phyloP scores from a whole-genome alignment of 345 rosid species.

The Acer yangbiense region DNA sequence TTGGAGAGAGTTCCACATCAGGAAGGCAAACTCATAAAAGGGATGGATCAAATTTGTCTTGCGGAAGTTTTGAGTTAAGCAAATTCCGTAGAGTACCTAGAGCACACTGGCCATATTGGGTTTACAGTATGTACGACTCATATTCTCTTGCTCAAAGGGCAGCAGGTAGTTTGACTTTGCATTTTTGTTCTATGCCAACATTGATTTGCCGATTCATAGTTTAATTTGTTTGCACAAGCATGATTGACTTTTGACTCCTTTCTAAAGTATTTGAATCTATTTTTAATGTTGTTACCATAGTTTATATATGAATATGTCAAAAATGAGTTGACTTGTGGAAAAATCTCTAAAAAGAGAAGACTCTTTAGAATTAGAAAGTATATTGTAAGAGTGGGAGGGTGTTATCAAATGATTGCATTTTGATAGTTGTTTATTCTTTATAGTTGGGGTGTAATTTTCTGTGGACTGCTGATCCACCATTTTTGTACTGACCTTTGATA shows the following conservation, averaged over 20 bases:
- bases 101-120: slow-evolving; percentile 93
- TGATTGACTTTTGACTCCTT: slow-evolving; percentile 1
- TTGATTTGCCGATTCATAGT: slow-evolving; percentile 7
- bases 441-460: neutral
- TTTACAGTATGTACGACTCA: slow-evolving; percentile 80
- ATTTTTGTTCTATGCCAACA: neutral
- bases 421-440: neutral
- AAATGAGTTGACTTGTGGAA: neutral
- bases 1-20: slow-evolving; percentile 34
- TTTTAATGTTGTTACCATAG: neutral
- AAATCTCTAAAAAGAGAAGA: neutral
- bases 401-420: neutral
- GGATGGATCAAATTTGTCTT: slow-evolving; percentile 31
- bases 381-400: neutral
- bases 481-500: neutral
- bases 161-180: slow-evolving; percentile 60
- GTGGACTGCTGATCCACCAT: neutral
- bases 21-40: slow-evolving; percentile 32
- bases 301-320: neutral
- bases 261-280: slow-evolving; percentile 4
- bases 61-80: slow-evolving; percentile 36
- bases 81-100: slow-evolving; percentile 51
- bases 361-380: neutral
- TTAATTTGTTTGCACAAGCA: neutral
- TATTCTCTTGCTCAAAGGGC: slow-evolving; percentile 83